A percentile compares a stretch with the other conserved stretches of the same genome.
Evolutionary conservation across 1,284 basidiomycete species (phyloP).

Genomic region (Chondrostereum purpureum): DNA sequence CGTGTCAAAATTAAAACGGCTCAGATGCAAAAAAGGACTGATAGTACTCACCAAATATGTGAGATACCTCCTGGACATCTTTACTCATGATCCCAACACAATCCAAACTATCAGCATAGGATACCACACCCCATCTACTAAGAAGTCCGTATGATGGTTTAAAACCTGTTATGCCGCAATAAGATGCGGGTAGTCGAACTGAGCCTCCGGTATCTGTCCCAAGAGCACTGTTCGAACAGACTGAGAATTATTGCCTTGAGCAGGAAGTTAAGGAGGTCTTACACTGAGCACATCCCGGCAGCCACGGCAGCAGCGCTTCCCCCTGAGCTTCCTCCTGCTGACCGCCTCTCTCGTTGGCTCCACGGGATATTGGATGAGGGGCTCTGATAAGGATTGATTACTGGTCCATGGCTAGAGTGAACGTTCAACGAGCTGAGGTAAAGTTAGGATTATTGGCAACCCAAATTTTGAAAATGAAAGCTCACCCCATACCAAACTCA

Average conservation of each 20-base stretch:
- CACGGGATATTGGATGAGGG: conserved; percentile 17
- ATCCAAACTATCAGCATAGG: conserved; percentile 93
- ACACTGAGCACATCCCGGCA: conserved; percentile 76
- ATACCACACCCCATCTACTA: conserved; percentile 87
- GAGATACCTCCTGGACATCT: conserved; percentile 41
- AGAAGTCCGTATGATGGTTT: conserved; percentile 95
- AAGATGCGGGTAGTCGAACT: conserved; percentile 86
- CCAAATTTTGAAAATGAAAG: too few relatives aligned
- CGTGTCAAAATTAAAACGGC: conserved; percentile 3
- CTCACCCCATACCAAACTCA: conserved; percentile 97
- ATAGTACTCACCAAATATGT: conserved; percentile 55
- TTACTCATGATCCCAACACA: conserved; percentile 82
- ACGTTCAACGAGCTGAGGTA: conserved; percentile 65
- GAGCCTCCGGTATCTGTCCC: conserved; percentile 97
- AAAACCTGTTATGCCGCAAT: conserved; percentile 87
- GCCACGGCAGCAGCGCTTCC: conserved; percentile 81
- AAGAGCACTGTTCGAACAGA: conserved; percentile 56
- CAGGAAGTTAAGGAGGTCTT: conserved; percentile 22
- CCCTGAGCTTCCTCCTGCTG: conserved; percentile 80
- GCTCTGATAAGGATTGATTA: conserved; percentile 64
- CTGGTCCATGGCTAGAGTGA: conserved; percentile 68
- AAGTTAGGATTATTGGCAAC: too few relatives aligned
- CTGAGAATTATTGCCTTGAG: neutral
- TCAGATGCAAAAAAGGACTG: neutral
- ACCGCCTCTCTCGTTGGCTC: conserved; percentile 39